Conservation (phyloP, 2,329 filamentous ascomycete species). For the Calonectria pauciramosa region DNA sequence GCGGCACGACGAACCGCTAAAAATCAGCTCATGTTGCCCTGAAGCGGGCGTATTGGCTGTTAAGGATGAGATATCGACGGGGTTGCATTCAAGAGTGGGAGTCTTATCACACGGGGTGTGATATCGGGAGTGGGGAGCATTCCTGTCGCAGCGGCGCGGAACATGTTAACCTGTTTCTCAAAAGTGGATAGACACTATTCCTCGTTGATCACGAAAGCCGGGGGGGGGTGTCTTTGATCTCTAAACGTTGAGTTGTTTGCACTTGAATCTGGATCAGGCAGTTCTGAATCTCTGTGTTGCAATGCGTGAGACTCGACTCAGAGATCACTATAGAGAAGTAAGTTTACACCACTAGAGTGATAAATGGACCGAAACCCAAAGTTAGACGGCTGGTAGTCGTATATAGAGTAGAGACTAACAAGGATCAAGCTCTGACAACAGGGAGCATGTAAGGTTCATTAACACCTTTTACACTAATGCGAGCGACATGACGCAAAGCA, state of each 20-base stretch:
- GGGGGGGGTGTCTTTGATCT: too few relatives aligned
- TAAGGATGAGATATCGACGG: not conserved
- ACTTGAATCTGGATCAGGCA: not conserved
- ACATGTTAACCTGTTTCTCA: not conserved
- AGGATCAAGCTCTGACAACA: not conserved
- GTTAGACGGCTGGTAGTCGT: not conserved
- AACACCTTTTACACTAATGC: not conserved
- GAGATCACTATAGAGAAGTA: not conserved
- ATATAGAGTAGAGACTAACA: not conserved
- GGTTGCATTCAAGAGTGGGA: slow-evolving; percentile 20
- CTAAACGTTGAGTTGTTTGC: not conserved
- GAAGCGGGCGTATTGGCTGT: slow-evolving; percentile 11
- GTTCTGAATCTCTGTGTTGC: not conserved
- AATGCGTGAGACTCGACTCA: not conserved
- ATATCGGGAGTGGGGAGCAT: slow-evolving; percentile 26
- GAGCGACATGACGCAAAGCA: not conserved
- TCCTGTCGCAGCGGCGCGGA: not conserved
- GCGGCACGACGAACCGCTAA: not conserved
- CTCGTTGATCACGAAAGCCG: not conserved
- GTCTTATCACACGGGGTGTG: slow-evolving; percentile 9
- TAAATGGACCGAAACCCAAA: not conserved
- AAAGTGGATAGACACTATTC: slow-evolving; percentile 2
- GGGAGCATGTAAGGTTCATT: not conserved
- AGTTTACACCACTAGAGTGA: not conserved
- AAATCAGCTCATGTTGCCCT: slow-evolving; percentile 1